Evolutionary conservation across 306 rosid species (phyloP).

Genomic region (Dryas alaskensis): DNA sequence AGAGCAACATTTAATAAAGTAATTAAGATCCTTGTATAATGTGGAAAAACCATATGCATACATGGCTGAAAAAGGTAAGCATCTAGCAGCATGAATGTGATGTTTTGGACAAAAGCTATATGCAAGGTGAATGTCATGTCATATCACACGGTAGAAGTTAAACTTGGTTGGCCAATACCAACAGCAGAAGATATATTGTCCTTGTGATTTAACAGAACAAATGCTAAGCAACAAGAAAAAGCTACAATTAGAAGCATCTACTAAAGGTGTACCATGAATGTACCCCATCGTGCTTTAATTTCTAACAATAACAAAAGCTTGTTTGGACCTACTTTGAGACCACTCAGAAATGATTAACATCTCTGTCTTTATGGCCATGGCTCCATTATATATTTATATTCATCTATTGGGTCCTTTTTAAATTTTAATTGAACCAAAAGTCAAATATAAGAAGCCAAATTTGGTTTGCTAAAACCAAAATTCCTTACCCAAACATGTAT

Average conservation of each 20-base stretch:
- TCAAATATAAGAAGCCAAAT: background rate
- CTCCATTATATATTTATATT: too few relatives aligned
- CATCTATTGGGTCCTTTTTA: too few relatives aligned
- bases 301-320: background rate
- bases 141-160: background rate
- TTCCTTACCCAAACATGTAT: background rate
- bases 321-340: too few relatives aligned
- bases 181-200: background rate
- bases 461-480: background rate
- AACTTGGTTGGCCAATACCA: background rate
- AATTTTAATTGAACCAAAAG: background rate
- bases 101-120: slow-evolving; percentile 8
- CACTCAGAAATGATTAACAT: background rate
- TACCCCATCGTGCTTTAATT: background rate
- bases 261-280: background rate
- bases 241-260: background rate
- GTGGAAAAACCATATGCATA: background rate
- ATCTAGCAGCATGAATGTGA: slow-evolving; percentile 9
- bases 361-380: background rate
- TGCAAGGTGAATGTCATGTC: slow-evolving; percentile 14
- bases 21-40: background rate
- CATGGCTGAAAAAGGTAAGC: background rate
- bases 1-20: background rate
- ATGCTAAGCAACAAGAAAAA: slow-evolving; percentile 2
- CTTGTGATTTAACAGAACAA: background rate